Evolutionary conservation across 331 rosid genomes (phyloP).

Genomic region (Quercus lobata): DNA sequence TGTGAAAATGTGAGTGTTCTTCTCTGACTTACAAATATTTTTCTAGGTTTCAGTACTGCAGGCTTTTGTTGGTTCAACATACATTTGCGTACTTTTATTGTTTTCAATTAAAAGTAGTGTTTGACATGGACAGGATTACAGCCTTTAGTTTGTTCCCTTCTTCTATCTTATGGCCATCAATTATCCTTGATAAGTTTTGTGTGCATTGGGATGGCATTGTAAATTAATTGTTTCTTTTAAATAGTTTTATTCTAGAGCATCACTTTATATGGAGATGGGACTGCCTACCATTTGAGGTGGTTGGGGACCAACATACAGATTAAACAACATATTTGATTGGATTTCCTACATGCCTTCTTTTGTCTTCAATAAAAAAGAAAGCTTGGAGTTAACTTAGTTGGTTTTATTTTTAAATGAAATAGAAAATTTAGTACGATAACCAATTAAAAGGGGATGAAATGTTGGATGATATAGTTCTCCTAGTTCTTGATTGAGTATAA

Average conservation of each 20-base stretch:
- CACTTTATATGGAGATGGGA: not conserved
- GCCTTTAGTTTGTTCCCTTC: not conserved
- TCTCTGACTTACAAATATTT: constrained; percentile 6
- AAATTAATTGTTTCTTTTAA: not conserved
- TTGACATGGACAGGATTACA: not conserved
- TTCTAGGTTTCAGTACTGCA: not conserved
- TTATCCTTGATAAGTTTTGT: not conserved
- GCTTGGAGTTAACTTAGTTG: too few species aligned
- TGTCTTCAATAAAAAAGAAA: not conserved
- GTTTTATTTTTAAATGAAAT: too few species aligned
- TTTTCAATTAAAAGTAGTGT: not conserved
- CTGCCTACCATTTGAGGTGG: not conserved
- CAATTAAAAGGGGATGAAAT: not conserved
- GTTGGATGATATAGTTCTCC: not conserved
- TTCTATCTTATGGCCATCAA: not conserved
- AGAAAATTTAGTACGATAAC: not conserved
- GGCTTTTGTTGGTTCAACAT: constrained; percentile 1
- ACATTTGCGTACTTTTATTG: not conserved
- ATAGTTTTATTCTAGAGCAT: not conserved
- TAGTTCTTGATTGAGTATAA: not conserved
- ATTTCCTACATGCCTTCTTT: not conserved
- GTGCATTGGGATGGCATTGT: not conserved
- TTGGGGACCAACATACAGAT: not conserved
- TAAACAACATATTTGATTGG: not conserved
- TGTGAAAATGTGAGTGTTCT: constrained; percentile 72